Percentiles rank a stretch among this genome's conserved stretches.
phyloP scores from a whole-genome alignment of 1,139 yeast species.

The Debaryomycetaceae sp. region DNA sequence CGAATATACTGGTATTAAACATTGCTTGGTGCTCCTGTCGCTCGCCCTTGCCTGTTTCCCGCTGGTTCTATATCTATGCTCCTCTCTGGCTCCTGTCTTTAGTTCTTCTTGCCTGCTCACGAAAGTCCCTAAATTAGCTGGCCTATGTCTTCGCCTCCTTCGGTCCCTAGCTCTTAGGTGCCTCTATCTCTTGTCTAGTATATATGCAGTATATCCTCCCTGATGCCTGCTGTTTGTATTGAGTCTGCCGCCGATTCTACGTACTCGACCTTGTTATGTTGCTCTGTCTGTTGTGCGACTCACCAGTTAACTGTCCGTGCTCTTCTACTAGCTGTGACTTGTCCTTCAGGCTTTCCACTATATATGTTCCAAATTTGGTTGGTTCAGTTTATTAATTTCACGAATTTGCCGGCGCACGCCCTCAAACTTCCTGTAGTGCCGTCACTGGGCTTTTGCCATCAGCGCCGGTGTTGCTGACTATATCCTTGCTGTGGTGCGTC shows the following conservation, averaged over 20 bases:
- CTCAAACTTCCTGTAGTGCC: neutral
- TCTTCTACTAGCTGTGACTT: neutral
- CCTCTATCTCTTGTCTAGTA: neutral
- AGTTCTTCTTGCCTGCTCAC: neutral
- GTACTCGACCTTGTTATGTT: neutral
- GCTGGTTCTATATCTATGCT: neutral
- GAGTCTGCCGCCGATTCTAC: neutral
- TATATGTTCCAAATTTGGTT: neutral
- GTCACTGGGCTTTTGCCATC: too few relatives aligned
- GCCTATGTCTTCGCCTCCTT: neutral
- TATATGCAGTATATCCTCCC: neutral
- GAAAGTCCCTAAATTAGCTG: neutral
- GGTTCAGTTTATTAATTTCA: constrained; percentile 3
- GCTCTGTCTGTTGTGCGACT: neutral
- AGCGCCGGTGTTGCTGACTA: too few relatives aligned
- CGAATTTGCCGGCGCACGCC: constrained; percentile 1
- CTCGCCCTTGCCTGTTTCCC: neutral
- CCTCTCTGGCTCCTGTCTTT: neutral
- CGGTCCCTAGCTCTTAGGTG: neutral
- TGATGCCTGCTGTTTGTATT: neutral
- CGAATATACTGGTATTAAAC: constrained; percentile 36
- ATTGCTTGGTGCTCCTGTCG: constrained; percentile 9
- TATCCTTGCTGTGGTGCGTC: too few relatives aligned
- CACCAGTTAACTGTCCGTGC: neutral
- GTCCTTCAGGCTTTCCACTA: neutral